Percentiles rank a stretch among this genome's conserved stretches.
phyloP scores from a whole-genome alignment of 2,329 filamentous ascomycete species.

The Hortaea sp. region DNA sequence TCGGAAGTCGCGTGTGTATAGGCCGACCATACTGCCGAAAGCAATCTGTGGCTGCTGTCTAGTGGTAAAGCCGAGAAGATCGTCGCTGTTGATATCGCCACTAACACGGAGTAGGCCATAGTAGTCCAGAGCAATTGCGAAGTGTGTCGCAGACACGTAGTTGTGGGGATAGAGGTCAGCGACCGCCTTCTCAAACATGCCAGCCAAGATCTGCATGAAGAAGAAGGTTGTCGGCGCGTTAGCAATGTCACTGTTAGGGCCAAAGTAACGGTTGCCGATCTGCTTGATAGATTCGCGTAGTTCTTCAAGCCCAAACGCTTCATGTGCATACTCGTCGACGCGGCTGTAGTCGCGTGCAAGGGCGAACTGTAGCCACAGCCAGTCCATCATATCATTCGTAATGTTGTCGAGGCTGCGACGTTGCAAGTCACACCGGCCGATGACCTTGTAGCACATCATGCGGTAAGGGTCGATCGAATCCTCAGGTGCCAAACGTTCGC shows the following conservation, averaged over 20 bases:
- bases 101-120: slow-evolving; percentile 84
- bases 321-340: slow-evolving; percentile 51
- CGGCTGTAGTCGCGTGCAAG: slow-evolving; percentile 53
- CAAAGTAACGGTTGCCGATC: slow-evolving; percentile 85
- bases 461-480: slow-evolving; percentile 88
- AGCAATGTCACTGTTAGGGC: slow-evolving; percentile 67
- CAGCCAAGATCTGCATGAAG: slow-evolving; percentile 79
- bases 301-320: slow-evolving; percentile 53
- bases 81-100: slow-evolving; percentile 64
- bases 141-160: slow-evolving; percentile 89
- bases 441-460: slow-evolving; percentile 95
- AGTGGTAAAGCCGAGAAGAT: slow-evolving; percentile 56
- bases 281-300: slow-evolving; percentile 74
- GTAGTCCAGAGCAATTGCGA: slow-evolving; percentile 78
- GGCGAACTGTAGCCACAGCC: slow-evolving; percentile 57
- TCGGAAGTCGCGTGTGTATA: slow-evolving; percentile 93
- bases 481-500: slow-evolving; percentile 71
- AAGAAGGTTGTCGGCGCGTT: slow-evolving; percentile 85
- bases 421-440: slow-evolving; percentile 62
- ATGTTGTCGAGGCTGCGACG: slow-evolving; percentile 48
- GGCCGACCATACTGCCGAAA: slow-evolving; percentile 85
- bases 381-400: slow-evolving; percentile 53
- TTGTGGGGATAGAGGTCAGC: slow-evolving; percentile 86
- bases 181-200: slow-evolving; percentile 89
- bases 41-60: slow-evolving; percentile 73